Base-by-base conservation (phyloP, 2,329 filamentous ascomycete genomes). In the Botrytis deweyae region DNA sequence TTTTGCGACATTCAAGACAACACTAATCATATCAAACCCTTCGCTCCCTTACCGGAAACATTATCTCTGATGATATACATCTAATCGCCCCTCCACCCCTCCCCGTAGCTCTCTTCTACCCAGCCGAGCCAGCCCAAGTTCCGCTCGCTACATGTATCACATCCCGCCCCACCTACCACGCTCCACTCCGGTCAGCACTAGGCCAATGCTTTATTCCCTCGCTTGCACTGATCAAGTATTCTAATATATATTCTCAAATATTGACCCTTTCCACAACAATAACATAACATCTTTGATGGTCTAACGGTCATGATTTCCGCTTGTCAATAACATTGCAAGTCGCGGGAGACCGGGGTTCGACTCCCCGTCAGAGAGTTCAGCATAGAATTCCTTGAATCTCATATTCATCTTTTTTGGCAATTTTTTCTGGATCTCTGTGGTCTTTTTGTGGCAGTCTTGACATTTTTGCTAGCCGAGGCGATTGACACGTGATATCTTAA, bases 241-340 rank as follows among this genome's bases (percentile, higher is more conserved):
- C 4, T 38, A 5, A 38, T 38, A 38, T 46, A 22, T 46, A 46
- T 46, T 9, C 20, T 22, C 0, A 22, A 22, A 46, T 7, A 3
- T 22, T 18, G 1, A 0, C 0, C 0, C 0, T 18, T 3, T 2
- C 6, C 18, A 8, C 44, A 49, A 49, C 46, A 49, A 25, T 49
- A 49, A 4, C 46, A 49, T 3, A 49, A 49, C 22, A 49, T 49
- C 46, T 49, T 49, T 49, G 46, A 49, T 49, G 46, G 79, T 80
- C 79, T 80, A 80, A 79, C 78, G 79, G 79, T 80, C 75, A 80
- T 80, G 79, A 80, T 80, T 80, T 80, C 79, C 79, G 79, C 79
- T 80, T 80, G 79, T 80, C 79, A 80, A 44, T n/a, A 22, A 36
- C 0, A 2, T 25, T 25, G 25, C 70, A 72, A 61, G 10, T 52